Conservation (phyloP, 371 early-diverging fungal species). For the Mucor circinelloides region DNA sequence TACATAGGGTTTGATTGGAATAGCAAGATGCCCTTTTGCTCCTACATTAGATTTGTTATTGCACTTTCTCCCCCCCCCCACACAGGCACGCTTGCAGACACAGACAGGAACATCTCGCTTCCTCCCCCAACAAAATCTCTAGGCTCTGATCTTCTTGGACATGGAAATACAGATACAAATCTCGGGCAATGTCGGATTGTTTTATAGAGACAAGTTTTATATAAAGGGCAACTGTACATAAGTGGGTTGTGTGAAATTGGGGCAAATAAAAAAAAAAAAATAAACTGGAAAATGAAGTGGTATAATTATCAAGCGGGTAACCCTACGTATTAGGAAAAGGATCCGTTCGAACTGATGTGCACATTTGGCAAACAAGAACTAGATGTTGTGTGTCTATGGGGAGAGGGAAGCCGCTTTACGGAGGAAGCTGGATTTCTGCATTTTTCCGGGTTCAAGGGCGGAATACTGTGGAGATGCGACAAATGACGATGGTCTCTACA, state of each 20-base stretch:
- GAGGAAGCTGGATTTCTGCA: not conserved
- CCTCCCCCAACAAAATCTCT: conserved; percentile 1
- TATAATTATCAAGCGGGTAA: conserved; percentile 2
- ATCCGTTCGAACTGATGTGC: not conserved
- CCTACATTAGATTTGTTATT: not conserved
- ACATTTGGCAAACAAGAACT: not conserved
- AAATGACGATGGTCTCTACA: not conserved
- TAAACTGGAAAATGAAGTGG: not conserved
- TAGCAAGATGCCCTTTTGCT: not conserved
- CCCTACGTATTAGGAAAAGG: not conserved
- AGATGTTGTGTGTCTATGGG: not conserved
- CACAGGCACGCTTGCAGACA: not conserved
- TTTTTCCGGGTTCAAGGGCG: not conserved
- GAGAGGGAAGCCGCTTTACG: not conserved
- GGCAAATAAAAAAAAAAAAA: not conserved
- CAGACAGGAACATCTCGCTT: not conserved
- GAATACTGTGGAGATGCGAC: not conserved
- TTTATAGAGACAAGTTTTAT: not conserved
- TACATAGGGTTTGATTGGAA: not conserved
- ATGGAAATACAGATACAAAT: not conserved
- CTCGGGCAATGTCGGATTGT: not conserved
- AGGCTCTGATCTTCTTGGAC: not conserved
- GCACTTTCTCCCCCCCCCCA: not conserved
- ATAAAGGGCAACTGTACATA: not conserved
- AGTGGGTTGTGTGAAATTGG: conserved; percentile 1